Base-by-base conservation (phyloP, 495 filamentous ascomycete species). In the Penicillium maclennaniae region DNA sequence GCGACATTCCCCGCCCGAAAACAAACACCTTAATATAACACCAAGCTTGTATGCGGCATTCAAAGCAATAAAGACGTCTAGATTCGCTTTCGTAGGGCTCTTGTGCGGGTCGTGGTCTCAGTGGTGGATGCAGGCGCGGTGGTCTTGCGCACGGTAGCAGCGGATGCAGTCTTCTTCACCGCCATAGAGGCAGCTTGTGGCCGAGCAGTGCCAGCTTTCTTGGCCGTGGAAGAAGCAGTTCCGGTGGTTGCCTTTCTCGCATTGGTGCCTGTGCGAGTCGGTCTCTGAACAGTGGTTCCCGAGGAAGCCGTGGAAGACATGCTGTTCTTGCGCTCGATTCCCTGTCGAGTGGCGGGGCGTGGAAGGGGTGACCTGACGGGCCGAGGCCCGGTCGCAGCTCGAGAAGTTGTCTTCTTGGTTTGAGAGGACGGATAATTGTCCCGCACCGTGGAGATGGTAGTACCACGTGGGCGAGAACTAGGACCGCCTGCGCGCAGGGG, bases 261-360 rank as follows among this genome's bases (percentile, higher is more conserved):
- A 7, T 69, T 67, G 3, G 77, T 68, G 25, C 73, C 73, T 8
- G 77, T 70, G 34, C 76, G 67, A 0, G 78, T 74, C 1, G 74
- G 65, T 47, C 84, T 85, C 23, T 82, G 78, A 49, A 87, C 81
- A 42, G 78, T 88, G 20, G 83, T 84, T 4, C 73, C 73, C 1
- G 72, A 74, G 6, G 78, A 80, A 6, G 72, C 55, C 19, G 64
- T 73, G 14, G 78, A 81, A 3, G 69, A 75, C 37, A 69, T 66
- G 41, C 73, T 76, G 23, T 65, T 69, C 58, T 72, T 65, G 47
- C 77, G 67, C 47, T 75, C 68, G 36, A 19, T 6, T 20, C 68
- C 64, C 58, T 80, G 76, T 49, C 74, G 69, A 26, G 70, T 71
- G n/a, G 69, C 65, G 5, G 69, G 65, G 8, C 71, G 65, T 4